These are phyloP conservation scores for Elongisporangium prolatum DNA, from an alignment of 352 stramenopile genomes.

Conservation along the genomic window DNA sequence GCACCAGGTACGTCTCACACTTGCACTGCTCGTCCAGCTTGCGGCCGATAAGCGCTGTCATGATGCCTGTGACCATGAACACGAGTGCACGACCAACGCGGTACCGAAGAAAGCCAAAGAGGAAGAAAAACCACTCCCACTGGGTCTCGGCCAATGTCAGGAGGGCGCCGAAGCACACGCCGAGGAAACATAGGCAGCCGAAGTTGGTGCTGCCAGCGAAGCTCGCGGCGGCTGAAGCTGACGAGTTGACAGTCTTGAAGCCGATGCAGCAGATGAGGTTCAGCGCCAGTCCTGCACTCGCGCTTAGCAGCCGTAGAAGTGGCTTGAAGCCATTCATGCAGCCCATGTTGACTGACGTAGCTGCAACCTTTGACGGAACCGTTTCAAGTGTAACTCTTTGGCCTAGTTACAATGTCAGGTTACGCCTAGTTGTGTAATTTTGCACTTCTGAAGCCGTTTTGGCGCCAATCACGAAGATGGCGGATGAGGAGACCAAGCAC, in stretches of 20 bases:
- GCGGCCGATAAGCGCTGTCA: slow-evolving; percentile 56
- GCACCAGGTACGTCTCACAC: slow-evolving; percentile 41
- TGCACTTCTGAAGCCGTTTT: neutral
- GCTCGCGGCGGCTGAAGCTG: slow-evolving; percentile 8
- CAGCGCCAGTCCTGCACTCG: slow-evolving; percentile 23
- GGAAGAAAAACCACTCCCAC: slow-evolving; percentile 69
- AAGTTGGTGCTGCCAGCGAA: slow-evolving; percentile 55
- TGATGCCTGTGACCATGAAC: slow-evolving; percentile 54
- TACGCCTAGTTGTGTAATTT: neutral
- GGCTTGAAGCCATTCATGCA: slow-evolving; percentile 12
- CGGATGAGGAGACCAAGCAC: neutral
- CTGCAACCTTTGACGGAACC: neutral
- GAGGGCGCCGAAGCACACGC: slow-evolving; percentile 53
- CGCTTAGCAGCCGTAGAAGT: slow-evolving; percentile 34
- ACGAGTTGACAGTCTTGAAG: slow-evolving; percentile 39
- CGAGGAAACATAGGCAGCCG: slow-evolving; percentile 72
- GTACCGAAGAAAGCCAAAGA: slow-evolving; percentile 80
- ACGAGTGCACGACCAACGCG: slow-evolving; percentile 51
- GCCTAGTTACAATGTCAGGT: neutral
- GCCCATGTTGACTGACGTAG: neutral
- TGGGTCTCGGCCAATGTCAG: slow-evolving; percentile 55
- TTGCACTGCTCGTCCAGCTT: slow-evolving; percentile 44
- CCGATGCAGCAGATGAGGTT: slow-evolving; percentile 41
- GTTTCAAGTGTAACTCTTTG: neutral
- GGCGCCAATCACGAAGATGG: neutral